These are phyloP conservation scores for Phalaenopsis hybrid DNA, from an alignment of 116 monocot species.

Conservation along the genomic window DNA sequence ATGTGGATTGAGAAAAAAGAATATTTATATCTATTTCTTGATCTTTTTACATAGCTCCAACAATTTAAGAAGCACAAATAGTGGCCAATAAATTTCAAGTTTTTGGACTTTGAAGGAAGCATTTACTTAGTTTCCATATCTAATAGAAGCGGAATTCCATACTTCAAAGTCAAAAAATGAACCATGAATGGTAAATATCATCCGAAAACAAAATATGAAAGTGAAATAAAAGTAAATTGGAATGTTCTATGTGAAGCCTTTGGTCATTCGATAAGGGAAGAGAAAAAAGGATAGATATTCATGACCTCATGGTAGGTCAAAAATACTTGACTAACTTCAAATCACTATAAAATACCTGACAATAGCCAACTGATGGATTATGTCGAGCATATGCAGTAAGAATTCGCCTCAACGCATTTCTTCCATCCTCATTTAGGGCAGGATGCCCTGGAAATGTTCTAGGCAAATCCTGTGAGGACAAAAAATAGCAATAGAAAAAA, in stretches of 20 bases:
- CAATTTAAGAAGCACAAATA: not conserved
- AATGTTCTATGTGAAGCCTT: no score
- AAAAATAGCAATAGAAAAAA: constrained; percentile 4
- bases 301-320: not conserved
- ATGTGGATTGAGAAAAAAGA: no score
- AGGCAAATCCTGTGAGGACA: constrained; percentile 71
- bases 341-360: constrained; percentile 52
- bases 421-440: constrained; percentile 85
- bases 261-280: no score
- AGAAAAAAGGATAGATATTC: not conserved
- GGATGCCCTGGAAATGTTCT: constrained; percentile 98
- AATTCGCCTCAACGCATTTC: constrained; percentile 85
- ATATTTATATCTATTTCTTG: no score
- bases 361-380: constrained; percentile 96
- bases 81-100: not conserved
- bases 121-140: not conserved
- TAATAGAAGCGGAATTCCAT: not conserved
- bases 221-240: not conserved
- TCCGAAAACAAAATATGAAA: not conserved
- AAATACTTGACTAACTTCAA: not conserved
- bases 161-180: not conserved
- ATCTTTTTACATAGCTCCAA: not conserved
- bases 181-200: not conserved
- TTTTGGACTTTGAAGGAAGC: not conserved
- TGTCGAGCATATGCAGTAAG: constrained; percentile 96